Evolutionary conservation across 768 basidiomycete genomes (phyloP).

Genomic region (Boletus pseudopeckii): DNA sequence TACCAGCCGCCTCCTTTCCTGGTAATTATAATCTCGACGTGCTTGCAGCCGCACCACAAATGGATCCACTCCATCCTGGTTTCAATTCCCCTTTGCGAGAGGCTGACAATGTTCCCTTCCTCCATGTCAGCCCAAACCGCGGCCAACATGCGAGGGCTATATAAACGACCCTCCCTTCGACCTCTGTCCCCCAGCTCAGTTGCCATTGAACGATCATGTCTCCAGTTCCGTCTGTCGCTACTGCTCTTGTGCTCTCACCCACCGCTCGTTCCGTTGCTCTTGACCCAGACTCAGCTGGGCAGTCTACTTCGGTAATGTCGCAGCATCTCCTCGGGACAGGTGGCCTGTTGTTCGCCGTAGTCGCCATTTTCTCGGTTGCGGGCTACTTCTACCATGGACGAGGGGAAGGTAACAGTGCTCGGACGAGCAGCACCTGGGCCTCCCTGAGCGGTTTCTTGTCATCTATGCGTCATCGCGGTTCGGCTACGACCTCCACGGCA

Average conservation of each 20-base stretch:
- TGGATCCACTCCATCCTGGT: not conserved
- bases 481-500: not conserved
- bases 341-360: conserved; percentile 12
- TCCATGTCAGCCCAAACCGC: conserved; percentile 2
- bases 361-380: conserved; percentile 10
- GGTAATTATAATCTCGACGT: not conserved
- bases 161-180: not conserved
- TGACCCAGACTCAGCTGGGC: not conserved
- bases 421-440: conserved; percentile 2
- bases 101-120: conserved; percentile 7
- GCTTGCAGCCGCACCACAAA: not conserved
- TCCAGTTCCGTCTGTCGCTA: conserved; percentile 12
- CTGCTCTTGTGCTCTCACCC: not conserved
- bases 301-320: not conserved
- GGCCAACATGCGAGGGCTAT: conserved; percentile 6
- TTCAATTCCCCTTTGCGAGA: not conserved
- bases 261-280: conserved; percentile 1
- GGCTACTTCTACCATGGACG: conserved; percentile 17
- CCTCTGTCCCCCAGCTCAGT: not conserved
- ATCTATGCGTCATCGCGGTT: conserved; percentile 1
- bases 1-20: not conserved
- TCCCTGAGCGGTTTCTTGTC: conserved; percentile 7
- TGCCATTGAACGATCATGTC: conserved; percentile 13
- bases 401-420: not conserved
- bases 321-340: conserved; percentile 9